phyloP scores from a whole-genome alignment of 169 alveolate genomes.

The Cryptosporidium meleagridis region DNA sequence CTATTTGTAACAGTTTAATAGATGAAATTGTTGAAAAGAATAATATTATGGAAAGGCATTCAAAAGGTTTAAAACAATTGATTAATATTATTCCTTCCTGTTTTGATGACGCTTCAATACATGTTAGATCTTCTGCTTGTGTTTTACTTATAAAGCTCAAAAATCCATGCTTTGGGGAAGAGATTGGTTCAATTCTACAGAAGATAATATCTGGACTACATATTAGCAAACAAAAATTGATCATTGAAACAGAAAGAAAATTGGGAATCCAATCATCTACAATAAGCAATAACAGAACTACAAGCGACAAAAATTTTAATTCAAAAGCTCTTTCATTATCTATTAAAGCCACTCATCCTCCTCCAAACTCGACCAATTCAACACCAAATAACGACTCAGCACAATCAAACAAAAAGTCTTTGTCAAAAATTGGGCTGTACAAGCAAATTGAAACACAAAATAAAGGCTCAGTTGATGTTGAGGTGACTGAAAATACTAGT shows the following conservation, averaged over 20 bases:
- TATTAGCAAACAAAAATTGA: constrained; percentile 18
- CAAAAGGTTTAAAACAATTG: constrained; percentile 44
- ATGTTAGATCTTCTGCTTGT: constrained; percentile 57
- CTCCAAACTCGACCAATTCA: constrained; percentile 10
- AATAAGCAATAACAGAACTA: not conserved
- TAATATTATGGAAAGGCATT: constrained; percentile 27
- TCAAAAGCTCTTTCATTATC: not conserved
- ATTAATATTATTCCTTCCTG: constrained; percentile 42
- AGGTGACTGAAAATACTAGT: not conserved
- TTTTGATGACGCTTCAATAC: constrained; percentile 57
- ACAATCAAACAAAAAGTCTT: not conserved
- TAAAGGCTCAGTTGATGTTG: constrained; percentile 3
- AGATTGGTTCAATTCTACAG: not conserved
- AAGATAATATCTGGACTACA: constrained; percentile 18
- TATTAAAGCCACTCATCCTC: not conserved
- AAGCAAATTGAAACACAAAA: not conserved
- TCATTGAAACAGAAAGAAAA: constrained; percentile 40
- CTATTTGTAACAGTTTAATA: constrained; percentile 42
- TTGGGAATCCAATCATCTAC: constrained; percentile 6
- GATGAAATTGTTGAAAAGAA: constrained; percentile 19
- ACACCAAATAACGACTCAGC: not conserved
- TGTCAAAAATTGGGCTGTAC: not conserved
- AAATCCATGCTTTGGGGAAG: constrained; percentile 31
- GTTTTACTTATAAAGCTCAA: constrained; percentile 32
- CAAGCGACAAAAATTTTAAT: not conserved